A percentile compares a stretch with the other conserved stretches of the same genome.
Evolutionary conservation across 2,329 filamentous ascomycete genomes (phyloP).

Genomic region (Clonostachys rosea): DNA sequence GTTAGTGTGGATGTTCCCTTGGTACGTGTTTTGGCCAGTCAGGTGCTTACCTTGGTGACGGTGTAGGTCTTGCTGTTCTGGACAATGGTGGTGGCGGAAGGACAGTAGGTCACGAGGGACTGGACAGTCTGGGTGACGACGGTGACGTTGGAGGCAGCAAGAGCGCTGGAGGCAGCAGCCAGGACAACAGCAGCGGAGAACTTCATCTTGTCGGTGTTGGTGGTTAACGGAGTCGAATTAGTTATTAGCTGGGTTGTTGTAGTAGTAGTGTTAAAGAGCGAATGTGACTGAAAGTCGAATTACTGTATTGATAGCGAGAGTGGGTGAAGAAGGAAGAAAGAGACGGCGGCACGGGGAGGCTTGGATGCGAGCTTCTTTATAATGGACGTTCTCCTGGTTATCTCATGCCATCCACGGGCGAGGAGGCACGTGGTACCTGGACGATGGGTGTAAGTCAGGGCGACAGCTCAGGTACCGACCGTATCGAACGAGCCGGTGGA

Average conservation of each 20-base stretch:
- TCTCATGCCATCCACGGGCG: no score
- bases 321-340: conserved; percentile 38
- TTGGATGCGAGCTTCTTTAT: conserved; percentile 44
- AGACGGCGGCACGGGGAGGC: conserved; percentile 18
- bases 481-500: no score
- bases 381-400: conserved; percentile 9
- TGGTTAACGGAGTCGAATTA: conserved; percentile 20
- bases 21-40: not conserved
- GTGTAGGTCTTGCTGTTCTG: conserved; percentile 65
- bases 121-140: conserved; percentile 64
- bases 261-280: conserved; percentile 42
- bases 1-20: not conserved
- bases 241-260: conserved; percentile 20
- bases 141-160: conserved; percentile 42
- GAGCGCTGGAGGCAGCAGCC: conserved; percentile 44
- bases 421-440: no score
- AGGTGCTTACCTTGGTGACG: conserved; percentile 51
- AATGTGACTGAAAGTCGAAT: conserved; percentile 49
- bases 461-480: no score
- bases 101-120: conserved; percentile 68
- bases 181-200: conserved; percentile 49
- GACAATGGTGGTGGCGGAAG: conserved; percentile 57
- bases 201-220: conserved; percentile 59
- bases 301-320: conserved; percentile 38
- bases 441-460: no score